Conservation (phyloP, 305 asterid genomes). For the Fraxinus paxiana region DNA sequence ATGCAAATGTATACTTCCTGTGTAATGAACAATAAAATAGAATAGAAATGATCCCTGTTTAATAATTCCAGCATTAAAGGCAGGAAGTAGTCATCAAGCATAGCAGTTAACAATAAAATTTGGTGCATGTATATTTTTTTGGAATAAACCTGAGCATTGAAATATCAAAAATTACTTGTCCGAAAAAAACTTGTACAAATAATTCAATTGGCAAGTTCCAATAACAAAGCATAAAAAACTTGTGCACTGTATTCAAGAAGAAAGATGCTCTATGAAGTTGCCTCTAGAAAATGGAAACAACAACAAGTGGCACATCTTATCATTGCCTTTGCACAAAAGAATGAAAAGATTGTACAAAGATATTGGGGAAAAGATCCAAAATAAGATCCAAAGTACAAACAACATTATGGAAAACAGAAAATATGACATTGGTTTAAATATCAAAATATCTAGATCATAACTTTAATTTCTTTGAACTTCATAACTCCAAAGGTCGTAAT, state of each 20-base stretch:
- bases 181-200: neutral
- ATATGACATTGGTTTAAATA: neutral
- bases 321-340: neutral
- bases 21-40: conserved; percentile 7
- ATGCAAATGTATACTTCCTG: conserved; percentile 20
- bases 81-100: neutral
- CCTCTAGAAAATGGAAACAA: neutral
- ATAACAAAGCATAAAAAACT: neutral
- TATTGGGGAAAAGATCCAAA: neutral
- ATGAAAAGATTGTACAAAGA: conserved; percentile 1
- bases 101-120: neutral
- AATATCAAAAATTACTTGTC: neutral
- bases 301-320: neutral
- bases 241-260: neutral
- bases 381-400: neutral
- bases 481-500: neutral
- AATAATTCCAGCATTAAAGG: conserved; percentile 7
- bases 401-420: neutral
- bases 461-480: neutral
- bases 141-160: neutral
- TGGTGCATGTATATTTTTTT: neutral
- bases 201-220: neutral
- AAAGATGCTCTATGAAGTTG: neutral
- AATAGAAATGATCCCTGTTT: neutral
- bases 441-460: conserved; percentile 7